phyloP scores from a whole-genome alignment of 1,284 basidiomycete genomes.

The Somion occarium region DNA sequence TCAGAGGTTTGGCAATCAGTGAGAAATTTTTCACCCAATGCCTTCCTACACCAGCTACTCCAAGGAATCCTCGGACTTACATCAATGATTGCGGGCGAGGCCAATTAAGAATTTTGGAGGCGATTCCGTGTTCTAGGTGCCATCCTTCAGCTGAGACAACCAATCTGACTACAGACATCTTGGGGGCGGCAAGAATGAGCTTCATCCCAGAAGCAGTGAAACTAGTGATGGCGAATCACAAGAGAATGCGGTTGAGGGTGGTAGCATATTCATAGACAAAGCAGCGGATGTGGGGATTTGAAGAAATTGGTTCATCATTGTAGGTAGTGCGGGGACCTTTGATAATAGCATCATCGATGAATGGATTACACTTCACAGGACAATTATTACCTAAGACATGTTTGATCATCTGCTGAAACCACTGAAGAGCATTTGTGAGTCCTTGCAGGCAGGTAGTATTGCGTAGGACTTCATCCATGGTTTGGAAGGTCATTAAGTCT shows the following conservation, averaged over 20 bases:
- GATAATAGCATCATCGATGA: slow-evolving; percentile 28
- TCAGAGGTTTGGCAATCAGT: slow-evolving; percentile 28
- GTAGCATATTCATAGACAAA: slow-evolving; percentile 26
- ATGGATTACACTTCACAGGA: slow-evolving; percentile 15
- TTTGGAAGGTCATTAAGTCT: slow-evolving; percentile 25
- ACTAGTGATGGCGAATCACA: slow-evolving; percentile 21
- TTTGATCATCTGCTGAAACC: slow-evolving; percentile 20
- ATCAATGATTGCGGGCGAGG: slow-evolving; percentile 14
- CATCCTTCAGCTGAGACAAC: slow-evolving; percentile 27
- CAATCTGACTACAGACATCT: slow-evolving; percentile 24
- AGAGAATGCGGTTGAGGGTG: slow-evolving; percentile 22
- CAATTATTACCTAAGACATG: slow-evolving; percentile 21
- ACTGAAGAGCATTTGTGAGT: slow-evolving; percentile 23
- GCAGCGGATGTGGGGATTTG: slow-evolving; percentile 22
- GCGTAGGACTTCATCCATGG: slow-evolving; percentile 16
- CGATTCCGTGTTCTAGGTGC: slow-evolving; percentile 23
- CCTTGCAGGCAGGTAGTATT: slow-evolving; percentile 23
- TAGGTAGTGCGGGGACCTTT: slow-evolving; percentile 24
- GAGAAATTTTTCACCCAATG: slow-evolving; percentile 30
- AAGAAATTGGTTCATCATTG: slow-evolving; percentile 17
- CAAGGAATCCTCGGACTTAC: slow-evolving; percentile 33
- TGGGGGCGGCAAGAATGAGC: slow-evolving; percentile 17
- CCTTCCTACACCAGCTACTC: slow-evolving; percentile 23
- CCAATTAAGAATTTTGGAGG: slow-evolving; percentile 30
- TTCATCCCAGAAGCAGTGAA: slow-evolving; percentile 29